Base-by-base conservation (phyloP, 1,284 basidiomycete species). In the Pterulicium gracile region DNA sequence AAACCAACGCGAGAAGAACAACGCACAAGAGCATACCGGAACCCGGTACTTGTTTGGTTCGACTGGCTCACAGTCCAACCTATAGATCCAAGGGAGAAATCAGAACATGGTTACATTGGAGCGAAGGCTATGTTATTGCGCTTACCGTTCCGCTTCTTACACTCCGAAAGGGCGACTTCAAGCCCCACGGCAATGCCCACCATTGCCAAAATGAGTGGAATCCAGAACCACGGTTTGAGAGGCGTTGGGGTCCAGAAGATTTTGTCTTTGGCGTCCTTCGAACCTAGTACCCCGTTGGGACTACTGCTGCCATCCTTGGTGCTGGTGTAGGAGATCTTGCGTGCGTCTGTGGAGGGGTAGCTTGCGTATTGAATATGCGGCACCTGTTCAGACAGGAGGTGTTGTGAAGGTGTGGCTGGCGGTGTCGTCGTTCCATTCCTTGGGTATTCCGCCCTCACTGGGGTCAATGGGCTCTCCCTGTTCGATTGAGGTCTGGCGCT, bases 21-120 rank as follows among this genome's bases (percentile, higher is more conserved):
- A 52, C 56, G 24, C 52, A 75, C 73, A 54, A 73, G 74, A 43
- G 70, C 66, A 54, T 73, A 75, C 55, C 75, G 72, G 55, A 72
- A 51, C 19, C 68, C 56, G 17, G 60, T 61, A 7, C 58, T 54
- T 20, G 62, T 54, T 17, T 60, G 54, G 1, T 56, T 57, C 21
- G 61, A 51, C 22, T 58, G 60, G 34, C 52, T 55, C 3, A 67
- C 64, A 12, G 61, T 50, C 72, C 72, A 75, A 42, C 73, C 72
- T 73, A 2, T 20, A 7, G 12, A 51, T 47, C 13, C 15, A 17
- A 42, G 17, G 27, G 39, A 34, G 20, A 34, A 24, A 14, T 32
- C 27, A n/a, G n/a, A n/a, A n/a, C n/a, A n/a, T n/a, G n/a, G n/a
- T n/a, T n/a, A n/a, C 23, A 39, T 27, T 15, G 36, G 7, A 47